Base-by-base conservation (phyloP, 345 rosid genomes). In the Camelina hispida region DNA sequence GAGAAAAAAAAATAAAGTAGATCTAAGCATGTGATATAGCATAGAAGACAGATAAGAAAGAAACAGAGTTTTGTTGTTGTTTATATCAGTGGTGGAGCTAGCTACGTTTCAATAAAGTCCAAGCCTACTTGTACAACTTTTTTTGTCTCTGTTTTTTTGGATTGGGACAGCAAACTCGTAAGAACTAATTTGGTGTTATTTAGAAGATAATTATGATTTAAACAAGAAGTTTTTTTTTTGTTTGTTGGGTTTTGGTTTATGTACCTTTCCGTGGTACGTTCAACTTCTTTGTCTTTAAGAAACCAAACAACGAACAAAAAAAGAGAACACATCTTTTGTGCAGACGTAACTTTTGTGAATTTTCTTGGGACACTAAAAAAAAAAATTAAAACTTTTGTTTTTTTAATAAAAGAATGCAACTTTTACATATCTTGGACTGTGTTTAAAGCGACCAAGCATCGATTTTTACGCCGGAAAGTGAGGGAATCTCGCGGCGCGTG, bases 231-330 rank as follows among this genome's bases (percentile, higher is more conserved):
- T 76, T 76, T 6, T 56, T 47, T 53, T 44, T 8, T 34, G 2
- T 9, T 34, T 34, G 7, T n/a, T 34, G 37, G 28, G 3, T 25
- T 25, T 34, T 1, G 37, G 9, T 7, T 34, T 25, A 10, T 66
- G 80, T 77, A 77, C 80, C n/a, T 63, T 77, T 77, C 80, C 80
- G 80, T 77, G 66, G 76, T 77, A 77, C 80, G 66, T 77, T 55
- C 37, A 64, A 62, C 40, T 53, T 76, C 57, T 35, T 25, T 75
- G 68, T 59, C 60, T 60, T 51, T 40, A 61, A 28, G 54, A 69
- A 52, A 60, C 44, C 34, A 66, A 66, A 16, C 30, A 52, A 60
- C 44, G 22, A 66, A 16, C 30, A 56, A 64, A 66, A 59, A 64
- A 66, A 59, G 47, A 62, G 35, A 32, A 56, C 40, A 37, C 59